Percentiles rank a stretch among this genome's conserved stretches.
Evolutionary conservation across 805 yeast species (phyloP).

Genomic region (Cyberlindnera euphorbiae): DNA sequence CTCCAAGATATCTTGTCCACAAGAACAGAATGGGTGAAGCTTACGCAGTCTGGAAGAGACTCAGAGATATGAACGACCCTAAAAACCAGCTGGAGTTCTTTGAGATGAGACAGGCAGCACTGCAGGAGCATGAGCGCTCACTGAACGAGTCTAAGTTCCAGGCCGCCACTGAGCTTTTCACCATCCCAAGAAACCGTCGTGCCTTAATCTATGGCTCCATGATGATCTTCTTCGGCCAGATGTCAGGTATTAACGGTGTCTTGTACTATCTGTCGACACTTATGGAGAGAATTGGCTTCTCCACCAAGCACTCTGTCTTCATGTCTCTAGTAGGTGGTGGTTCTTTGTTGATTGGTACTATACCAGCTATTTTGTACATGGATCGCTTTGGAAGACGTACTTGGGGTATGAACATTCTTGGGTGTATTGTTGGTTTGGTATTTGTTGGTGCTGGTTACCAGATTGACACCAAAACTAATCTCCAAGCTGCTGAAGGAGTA

Average conservation of each 20-base stretch:
- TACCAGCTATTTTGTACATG: constrained; percentile 59
- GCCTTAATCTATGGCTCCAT: constrained; percentile 52
- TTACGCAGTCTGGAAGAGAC: constrained; percentile 49
- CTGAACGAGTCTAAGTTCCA: constrained; percentile 33
- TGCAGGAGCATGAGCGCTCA: constrained; percentile 39
- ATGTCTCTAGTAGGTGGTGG: constrained; percentile 73
- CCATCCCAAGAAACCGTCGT: constrained; percentile 54
- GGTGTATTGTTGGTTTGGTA: constrained; percentile 56
- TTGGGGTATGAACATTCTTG: constrained; percentile 55
- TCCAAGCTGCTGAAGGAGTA: constrained; percentile 50
- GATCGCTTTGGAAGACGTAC: constrained; percentile 52
- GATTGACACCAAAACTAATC: constrained; percentile 33
- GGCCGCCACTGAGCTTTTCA: constrained; percentile 47
- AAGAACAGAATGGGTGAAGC: constrained; percentile 49
- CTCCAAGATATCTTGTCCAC: constrained; percentile 53
- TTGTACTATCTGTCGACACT: constrained; percentile 60
- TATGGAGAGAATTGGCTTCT: constrained; percentile 52
- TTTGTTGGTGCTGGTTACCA: constrained; percentile 56
- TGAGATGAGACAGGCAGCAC: constrained; percentile 50
- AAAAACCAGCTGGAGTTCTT: constrained; percentile 48
- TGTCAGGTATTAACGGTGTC: constrained; percentile 65
- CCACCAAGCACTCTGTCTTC: constrained; percentile 46
- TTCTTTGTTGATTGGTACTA: constrained; percentile 54
- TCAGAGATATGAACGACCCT: constrained; percentile 43
- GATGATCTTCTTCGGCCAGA: constrained; percentile 58